Base-by-base conservation (phyloP, 2,329 filamentous ascomycete genomes). In the Parasarocladium wereldwijsianum region DNA sequence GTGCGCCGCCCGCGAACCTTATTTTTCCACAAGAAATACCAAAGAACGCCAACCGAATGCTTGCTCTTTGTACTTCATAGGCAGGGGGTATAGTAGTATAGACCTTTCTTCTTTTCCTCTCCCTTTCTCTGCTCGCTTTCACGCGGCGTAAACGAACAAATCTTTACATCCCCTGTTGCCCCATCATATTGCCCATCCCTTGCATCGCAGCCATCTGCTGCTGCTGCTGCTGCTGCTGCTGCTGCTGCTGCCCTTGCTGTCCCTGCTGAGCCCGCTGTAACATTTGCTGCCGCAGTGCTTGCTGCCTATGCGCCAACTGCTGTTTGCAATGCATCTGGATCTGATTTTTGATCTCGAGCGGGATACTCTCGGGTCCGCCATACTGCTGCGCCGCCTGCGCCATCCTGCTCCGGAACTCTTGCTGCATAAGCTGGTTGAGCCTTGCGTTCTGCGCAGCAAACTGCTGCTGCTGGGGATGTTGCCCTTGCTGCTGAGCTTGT, bases 131-230 rank as follows among this genome's bases (percentile, higher is more conserved):
- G n/a, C n/a, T n/a, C n/a, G n/a, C n/a, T n/a, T n/a, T n/a, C n/a
- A n/a, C n/a, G n/a, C n/a, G n/a, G n/a, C n/a, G n/a, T n/a, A n/a
- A n/a, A n/a, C n/a, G n/a, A n/a, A n/a, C n/a, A n/a, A n/a, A n/a
- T n/a, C n/a, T n/a, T 44, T 52, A 62, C 58, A 64, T 63, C 22
- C 57, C 60, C 39, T 64, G 60, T 13, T 54, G 53, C 9, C 58
- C 58, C 61, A 66, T 65, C 58, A 70, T 69, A 16, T 58, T 55
- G 31, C 60, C 57, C 58, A 70, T 67, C 6, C 60, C 60, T 34
- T 66, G 61, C 54, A 69, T 60, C 18, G 52, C 50, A 29, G 49
- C 50, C 38, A 59, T 52, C 38, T 59, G 54, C 29, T 46, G 43
- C 20, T 51, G 42, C 32, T 57, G 51, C 29, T 51, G 50, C 27